phyloP scores from a whole-genome alignment of 768 basidiomycete species.

The Lyophyllum decastes region DNA sequence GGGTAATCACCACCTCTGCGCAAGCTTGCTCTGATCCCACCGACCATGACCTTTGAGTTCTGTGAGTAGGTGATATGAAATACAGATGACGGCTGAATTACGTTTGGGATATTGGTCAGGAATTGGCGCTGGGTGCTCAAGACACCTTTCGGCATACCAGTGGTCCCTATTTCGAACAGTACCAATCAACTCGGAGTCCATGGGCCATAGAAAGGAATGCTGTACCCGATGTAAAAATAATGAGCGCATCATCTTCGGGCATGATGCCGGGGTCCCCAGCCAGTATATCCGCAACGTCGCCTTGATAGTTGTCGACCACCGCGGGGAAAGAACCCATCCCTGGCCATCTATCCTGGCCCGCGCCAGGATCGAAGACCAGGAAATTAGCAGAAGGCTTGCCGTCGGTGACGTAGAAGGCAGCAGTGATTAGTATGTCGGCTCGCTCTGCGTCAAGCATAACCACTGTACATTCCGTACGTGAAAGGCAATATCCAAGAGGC shows the following conservation, averaged over 20 bases:
- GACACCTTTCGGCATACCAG: constrained; percentile 68
- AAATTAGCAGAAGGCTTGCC: constrained; percentile 33
- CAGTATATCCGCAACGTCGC: constrained; percentile 24
- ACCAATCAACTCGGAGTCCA: background rate
- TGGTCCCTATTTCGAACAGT: constrained; percentile 34
- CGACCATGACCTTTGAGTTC: constrained; percentile 41
- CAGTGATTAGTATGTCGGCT: constrained; percentile 43
- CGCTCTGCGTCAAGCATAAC: constrained; percentile 63
- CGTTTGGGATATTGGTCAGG: constrained; percentile 63
- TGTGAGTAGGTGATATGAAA: background rate
- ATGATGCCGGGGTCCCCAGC: constrained; percentile 30
- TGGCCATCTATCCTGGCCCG: constrained; percentile 38
- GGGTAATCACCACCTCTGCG: constrained; percentile 45
- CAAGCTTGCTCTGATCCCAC: constrained; percentile 44
- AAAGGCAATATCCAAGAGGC: constrained; percentile 54
- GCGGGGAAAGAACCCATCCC: constrained; percentile 44
- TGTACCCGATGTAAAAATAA: constrained; percentile 65
- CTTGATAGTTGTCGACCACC: constrained; percentile 30
- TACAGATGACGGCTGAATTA: constrained; percentile 17
- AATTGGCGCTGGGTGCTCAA: constrained; percentile 65
- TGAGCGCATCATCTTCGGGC: constrained; percentile 61
- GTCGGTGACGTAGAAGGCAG: constrained; percentile 26
- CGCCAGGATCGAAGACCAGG: constrained; percentile 44
- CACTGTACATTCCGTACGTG: constrained; percentile 52
- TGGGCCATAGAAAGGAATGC: background rate